Conservation (phyloP, 306 rosid species). For the Crataegus laevigata region DNA sequence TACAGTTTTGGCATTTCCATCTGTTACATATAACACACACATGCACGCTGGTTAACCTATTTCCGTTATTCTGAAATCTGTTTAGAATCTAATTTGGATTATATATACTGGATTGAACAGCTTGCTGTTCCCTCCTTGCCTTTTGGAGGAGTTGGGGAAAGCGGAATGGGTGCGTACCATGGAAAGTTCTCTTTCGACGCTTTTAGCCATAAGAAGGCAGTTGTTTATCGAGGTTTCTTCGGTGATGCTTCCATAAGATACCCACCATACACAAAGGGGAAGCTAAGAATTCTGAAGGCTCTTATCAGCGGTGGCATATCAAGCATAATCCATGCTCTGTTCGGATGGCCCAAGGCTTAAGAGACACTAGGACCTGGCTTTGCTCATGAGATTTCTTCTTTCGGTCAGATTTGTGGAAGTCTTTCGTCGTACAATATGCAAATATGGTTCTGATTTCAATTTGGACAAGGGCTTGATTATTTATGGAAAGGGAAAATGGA, state of each 20-base stretch:
- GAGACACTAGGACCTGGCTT: not conserved
- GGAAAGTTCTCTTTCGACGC: slow-evolving; percentile 96
- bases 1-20: not conserved
- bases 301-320: slow-evolving; percentile 59
- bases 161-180: slow-evolving; percentile 92
- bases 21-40: not conserved
- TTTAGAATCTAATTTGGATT: not conserved
- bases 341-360: slow-evolving; percentile 56
- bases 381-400: slow-evolving; percentile 3
- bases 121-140: slow-evolving; percentile 69
- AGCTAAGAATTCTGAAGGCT: slow-evolving; percentile 68
- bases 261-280: slow-evolving; percentile 78
- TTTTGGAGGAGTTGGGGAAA: slow-evolving; percentile 98
- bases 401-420: slow-evolving; percentile 1
- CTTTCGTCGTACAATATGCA: not conserved
- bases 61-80: not conserved
- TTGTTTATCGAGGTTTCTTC: slow-evolving; percentile 62
- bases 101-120: slow-evolving; percentile 34
- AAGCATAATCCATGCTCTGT: slow-evolving; percentile 53
- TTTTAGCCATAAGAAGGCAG: slow-evolving; percentile 91
- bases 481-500: not conserved
- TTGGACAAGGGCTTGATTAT: not conserved
- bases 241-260: slow-evolving; percentile 80
- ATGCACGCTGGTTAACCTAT: not conserved
- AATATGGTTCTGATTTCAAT: not conserved